A percentile compares a stretch with the other conserved stretches of the same genome.
phyloP scores from a whole-genome alignment of 2,329 filamentous ascomycete species.

The Rachicladosporium sp. region DNA sequence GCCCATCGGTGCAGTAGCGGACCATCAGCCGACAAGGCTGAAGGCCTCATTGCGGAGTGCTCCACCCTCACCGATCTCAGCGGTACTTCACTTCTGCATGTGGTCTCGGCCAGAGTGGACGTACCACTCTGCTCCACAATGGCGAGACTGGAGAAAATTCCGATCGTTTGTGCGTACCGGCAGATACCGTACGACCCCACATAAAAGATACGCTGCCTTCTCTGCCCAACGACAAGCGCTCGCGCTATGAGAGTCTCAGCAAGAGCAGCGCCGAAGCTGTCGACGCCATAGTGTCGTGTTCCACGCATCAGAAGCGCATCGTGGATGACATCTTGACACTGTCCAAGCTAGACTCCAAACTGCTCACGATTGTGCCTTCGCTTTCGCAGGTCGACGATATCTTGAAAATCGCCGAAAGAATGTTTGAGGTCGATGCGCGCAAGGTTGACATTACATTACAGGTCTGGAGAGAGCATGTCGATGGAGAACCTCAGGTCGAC shows the following conservation, averaged over 20 bases:
- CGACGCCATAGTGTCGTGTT: conserved; percentile 30
- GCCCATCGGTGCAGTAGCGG: too few relatives aligned
- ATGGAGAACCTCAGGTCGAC: conserved; percentile 4
- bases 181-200: too few relatives aligned
- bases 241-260: background rate
- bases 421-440: conserved; percentile 19
- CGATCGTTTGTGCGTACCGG: too few relatives aligned
- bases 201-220: background rate
- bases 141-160: too few relatives aligned
- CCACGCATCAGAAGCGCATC: conserved; percentile 31
- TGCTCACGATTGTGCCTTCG: conserved; percentile 22
- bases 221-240: too few relatives aligned
- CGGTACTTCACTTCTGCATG: too few relatives aligned
- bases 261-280: conserved; percentile 16
- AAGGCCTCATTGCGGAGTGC: too few relatives aligned
- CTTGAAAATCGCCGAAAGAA: conserved; percentile 18
- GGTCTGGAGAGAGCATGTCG: background rate
- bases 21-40: too few relatives aligned
- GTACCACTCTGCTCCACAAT: too few relatives aligned
- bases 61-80: too few relatives aligned
- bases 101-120: too few relatives aligned
- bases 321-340: conserved; percentile 29
- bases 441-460: conserved; percentile 12
- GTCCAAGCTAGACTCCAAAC: conserved; percentile 30
- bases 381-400: conserved; percentile 8